These are phyloP conservation scores for Boletellus emodensis DNA, from an alignment of 768 basidiomycete species.

Conservation along the genomic window DNA sequence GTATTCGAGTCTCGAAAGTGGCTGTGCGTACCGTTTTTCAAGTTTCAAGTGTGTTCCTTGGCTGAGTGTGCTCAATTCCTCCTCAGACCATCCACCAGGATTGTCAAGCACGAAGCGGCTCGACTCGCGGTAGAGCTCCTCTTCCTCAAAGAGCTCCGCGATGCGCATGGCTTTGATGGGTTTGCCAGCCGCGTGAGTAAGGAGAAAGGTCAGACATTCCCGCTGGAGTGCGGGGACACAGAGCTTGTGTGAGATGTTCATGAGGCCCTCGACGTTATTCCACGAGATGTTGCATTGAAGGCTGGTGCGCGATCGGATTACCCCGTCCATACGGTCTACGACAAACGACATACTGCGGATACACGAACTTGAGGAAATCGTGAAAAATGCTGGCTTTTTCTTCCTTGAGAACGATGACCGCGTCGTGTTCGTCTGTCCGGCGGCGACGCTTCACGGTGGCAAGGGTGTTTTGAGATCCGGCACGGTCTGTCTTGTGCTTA, in stretches of 20 bases:
- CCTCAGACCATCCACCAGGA: constrained; percentile 79
- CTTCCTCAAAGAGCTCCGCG: constrained; percentile 86
- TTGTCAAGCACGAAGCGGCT: constrained; percentile 92
- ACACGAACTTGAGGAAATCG: constrained; percentile 89
- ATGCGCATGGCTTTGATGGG: constrained; percentile 93
- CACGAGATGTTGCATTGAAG: constrained; percentile 91
- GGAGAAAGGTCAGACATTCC: constrained; percentile 81
- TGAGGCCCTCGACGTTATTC: constrained; percentile 89
- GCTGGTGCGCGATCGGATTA: constrained; percentile 33
- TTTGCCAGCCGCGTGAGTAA: constrained; percentile 88
- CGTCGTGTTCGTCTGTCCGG: constrained; percentile 57
- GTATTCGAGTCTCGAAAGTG: neutral
- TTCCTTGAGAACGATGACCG: constrained; percentile 86
- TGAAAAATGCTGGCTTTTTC: constrained; percentile 88
- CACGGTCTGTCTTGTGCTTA: constrained; percentile 18
- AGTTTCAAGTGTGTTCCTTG: constrained; percentile 83
- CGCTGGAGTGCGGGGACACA: constrained; percentile 77
- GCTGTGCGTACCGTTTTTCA: constrained; percentile 62
- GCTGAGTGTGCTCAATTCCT: constrained; percentile 77
- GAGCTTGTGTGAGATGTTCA: constrained; percentile 89
- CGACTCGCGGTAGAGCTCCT: constrained; percentile 85
- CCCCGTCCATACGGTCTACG: neutral
- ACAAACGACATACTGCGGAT: constrained; percentile 70
- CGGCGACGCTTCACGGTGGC: constrained; percentile 41
- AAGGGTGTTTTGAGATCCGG: constrained; percentile 32